These are phyloP conservation scores for Chalciporus sp. DNA, from an alignment of 1,284 basidiomycete genomes.

Conservation along the genomic window DNA sequence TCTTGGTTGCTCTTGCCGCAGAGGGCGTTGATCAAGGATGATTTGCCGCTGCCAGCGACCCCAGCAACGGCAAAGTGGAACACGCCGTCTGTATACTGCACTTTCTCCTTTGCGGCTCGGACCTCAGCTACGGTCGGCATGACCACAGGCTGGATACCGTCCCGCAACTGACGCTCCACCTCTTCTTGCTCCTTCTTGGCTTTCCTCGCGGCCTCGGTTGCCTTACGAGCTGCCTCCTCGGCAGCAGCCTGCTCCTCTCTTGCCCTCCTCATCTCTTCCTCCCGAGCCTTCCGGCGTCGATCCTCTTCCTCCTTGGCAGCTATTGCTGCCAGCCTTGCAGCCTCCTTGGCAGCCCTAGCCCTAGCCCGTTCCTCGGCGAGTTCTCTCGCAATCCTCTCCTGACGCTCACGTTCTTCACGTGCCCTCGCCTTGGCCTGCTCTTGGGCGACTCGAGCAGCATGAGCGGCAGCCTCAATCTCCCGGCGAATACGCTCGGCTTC, in stretches of 20 bases:
- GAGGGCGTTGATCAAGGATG: slow-evolving; percentile 38
- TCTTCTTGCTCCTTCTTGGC: slow-evolving; percentile 22
- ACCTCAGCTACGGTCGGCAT: slow-evolving; percentile 31
- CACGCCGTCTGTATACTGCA: slow-evolving; percentile 29
- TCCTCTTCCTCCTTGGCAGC: slow-evolving; percentile 29
- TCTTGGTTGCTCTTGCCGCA: slow-evolving; percentile 32
- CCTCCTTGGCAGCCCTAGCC: slow-evolving; percentile 20
- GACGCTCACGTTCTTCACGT: slow-evolving; percentile 27
- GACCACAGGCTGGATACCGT: slow-evolving; percentile 34
- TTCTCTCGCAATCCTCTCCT: slow-evolving; percentile 22
- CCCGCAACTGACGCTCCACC: slow-evolving; percentile 24
- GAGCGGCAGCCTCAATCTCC: slow-evolving; percentile 21
- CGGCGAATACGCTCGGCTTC: slow-evolving; percentile 27
- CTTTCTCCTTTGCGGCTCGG: slow-evolving; percentile 21
- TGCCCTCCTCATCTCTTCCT: slow-evolving; percentile 25
- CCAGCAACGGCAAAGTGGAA: slow-evolving; percentile 39
- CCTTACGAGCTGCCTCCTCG: slow-evolving; percentile 24
- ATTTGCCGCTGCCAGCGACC: slow-evolving; percentile 39
- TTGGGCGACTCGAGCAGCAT: slow-evolving; percentile 24
- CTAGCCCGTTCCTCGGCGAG: slow-evolving; percentile 26
- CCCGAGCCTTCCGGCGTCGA: slow-evolving; percentile 22
- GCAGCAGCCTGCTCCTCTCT: slow-evolving; percentile 25
- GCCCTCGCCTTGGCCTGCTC: slow-evolving; percentile 29
- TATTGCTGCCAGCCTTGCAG: slow-evolving; percentile 26
- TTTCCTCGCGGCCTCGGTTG: slow-evolving; percentile 27